Evolutionary conservation across 768 basidiomycete species (phyloP).

Genomic region (Russula earlei): DNA sequence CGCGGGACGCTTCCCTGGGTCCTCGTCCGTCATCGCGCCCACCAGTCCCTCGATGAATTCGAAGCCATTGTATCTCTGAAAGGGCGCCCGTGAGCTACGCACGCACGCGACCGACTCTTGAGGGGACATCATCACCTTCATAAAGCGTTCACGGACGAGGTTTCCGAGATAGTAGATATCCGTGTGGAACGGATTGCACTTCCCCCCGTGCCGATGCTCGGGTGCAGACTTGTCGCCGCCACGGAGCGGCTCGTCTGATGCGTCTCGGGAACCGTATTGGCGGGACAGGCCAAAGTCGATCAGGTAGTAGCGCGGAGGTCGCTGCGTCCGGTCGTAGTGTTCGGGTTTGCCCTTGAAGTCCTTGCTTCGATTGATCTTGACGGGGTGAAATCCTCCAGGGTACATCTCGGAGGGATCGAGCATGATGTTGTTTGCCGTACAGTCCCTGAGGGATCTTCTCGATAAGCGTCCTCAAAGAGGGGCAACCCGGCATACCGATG

Average conservation of each 20-base stretch:
- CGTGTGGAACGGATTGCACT: slow-evolving; percentile 24
- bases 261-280: slow-evolving; percentile 20
- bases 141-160: slow-evolving; percentile 24
- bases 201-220: slow-evolving; percentile 21
- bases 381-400: not conserved
- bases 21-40: not conserved
- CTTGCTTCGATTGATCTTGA: not conserved
- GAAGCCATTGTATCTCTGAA: slow-evolving; percentile 21
- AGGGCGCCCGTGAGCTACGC: not conserved
- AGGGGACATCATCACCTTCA: slow-evolving; percentile 19
- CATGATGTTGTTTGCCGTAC: not conserved
- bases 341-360: not conserved
- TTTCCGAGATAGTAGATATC: not conserved
- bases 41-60: slow-evolving; percentile 24
- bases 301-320: slow-evolving; percentile 24
- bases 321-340: slow-evolving; percentile 14
- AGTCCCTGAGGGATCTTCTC: not conserved
- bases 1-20: not conserved
- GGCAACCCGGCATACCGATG: slow-evolving; percentile 26
- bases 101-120: slow-evolving; percentile 18
- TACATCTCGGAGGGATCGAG: not conserved
- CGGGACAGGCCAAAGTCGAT: slow-evolving; percentile 8
- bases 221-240: slow-evolving; percentile 30
- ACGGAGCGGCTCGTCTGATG: slow-evolving; percentile 16
- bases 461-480: slow-evolving; percentile 10